A percentile compares a stretch with the other conserved stretches of the same genome.
Evolutionary conservation across 495 filamentous ascomycete genomes (phyloP).

Genomic region (Clavariopsis aquatica): DNA sequence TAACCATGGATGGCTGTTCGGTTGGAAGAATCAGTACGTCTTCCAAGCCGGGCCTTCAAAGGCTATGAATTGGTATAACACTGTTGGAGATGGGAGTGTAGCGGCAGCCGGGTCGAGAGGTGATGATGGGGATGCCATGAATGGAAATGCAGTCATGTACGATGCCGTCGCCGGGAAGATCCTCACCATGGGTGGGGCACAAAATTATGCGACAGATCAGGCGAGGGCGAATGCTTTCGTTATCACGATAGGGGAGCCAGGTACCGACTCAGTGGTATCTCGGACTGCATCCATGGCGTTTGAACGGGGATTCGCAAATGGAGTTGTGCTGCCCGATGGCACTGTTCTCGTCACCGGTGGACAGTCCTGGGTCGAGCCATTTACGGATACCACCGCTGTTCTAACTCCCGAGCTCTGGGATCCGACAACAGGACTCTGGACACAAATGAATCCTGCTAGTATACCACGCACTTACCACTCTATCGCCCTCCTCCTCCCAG

Average conservation of each 20-base stretch:
- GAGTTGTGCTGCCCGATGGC: conserved; percentile 59
- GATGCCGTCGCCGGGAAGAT: conserved; percentile 59
- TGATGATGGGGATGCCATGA: conserved; percentile 54
- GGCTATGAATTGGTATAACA: conserved; percentile 61
- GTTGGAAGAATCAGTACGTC: conserved; percentile 56
- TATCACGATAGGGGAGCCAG: conserved; percentile 50
- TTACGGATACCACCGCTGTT: conserved; percentile 52
- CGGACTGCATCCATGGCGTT: conserved; percentile 50
- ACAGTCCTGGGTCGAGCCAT: conserved; percentile 50
- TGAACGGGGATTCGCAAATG: conserved; percentile 55
- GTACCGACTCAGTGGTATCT: conserved; percentile 38
- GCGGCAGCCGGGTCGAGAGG: conserved; percentile 44
- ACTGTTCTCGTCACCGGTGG: conserved; percentile 59
- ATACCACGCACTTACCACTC: conserved; percentile 60
- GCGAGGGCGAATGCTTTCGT: conserved; percentile 51
- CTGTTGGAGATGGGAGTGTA: conserved; percentile 47
- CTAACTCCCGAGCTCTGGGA: conserved; percentile 56
- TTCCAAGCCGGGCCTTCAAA: conserved; percentile 61
- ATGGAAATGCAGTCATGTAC: conserved; percentile 58
- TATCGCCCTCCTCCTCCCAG: conserved; percentile 56
- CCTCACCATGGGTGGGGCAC: conserved; percentile 54
- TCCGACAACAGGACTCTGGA: conserved; percentile 49
- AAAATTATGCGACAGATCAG: conserved; percentile 48
- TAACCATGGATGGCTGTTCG: conserved; percentile 65
- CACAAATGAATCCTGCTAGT: conserved; percentile 46